phyloP scores from a whole-genome alignment of 1,284 basidiomycete genomes.

The Rugosomyces carneus region DNA sequence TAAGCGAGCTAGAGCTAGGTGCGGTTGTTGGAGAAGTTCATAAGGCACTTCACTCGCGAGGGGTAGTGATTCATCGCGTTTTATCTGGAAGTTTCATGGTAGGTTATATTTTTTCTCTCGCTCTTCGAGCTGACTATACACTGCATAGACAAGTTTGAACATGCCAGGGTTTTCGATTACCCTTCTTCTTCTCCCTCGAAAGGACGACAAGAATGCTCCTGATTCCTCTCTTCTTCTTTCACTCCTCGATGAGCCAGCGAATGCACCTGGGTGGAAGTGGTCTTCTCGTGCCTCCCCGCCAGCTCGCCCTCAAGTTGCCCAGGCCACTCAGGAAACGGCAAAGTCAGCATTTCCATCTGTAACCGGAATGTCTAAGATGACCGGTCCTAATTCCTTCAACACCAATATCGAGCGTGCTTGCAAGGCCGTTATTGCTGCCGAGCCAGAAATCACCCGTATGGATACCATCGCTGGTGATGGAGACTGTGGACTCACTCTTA shows the following conservation, averaged over 20 bases:
- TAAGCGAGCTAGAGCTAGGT: constrained; percentile 82
- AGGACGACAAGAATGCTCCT: constrained; percentile 30
- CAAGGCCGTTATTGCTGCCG: constrained; percentile 66
- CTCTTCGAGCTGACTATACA: constrained; percentile 4
- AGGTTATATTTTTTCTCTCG: constrained; percentile 13
- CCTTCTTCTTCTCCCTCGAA: constrained; percentile 69
- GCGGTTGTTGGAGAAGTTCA: constrained; percentile 63
- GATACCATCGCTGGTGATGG: constrained; percentile 70
- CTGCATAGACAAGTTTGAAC: constrained; percentile 75
- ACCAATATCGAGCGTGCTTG: constrained; percentile 60
- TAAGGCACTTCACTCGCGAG: constrained; percentile 46
- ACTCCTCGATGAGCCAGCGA: constrained; percentile 70
- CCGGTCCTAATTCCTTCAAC: constrained; percentile 47
- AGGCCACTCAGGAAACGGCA: constrained; percentile 13
- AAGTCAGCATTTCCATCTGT: constrained; percentile 11
- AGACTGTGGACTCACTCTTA: constrained; percentile 82
- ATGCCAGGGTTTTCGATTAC: constrained; percentile 95
- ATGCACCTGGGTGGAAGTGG: constrained; percentile 85
- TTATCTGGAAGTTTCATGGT: constrained; percentile 84
- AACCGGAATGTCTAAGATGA: constrained; percentile 29
- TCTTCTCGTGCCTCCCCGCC: constrained; percentile 37
- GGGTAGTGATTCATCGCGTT: constrained; percentile 57
- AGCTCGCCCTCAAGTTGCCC: constrained; percentile 20
- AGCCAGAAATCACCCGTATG: constrained; percentile 85
- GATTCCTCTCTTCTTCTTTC: constrained; percentile 54